Percentiles rank a stretch among this genome's conserved stretches.
Conservation (phyloP, 495 filamentous ascomycete species). For the Talaromyces stipitatus region DNA sequence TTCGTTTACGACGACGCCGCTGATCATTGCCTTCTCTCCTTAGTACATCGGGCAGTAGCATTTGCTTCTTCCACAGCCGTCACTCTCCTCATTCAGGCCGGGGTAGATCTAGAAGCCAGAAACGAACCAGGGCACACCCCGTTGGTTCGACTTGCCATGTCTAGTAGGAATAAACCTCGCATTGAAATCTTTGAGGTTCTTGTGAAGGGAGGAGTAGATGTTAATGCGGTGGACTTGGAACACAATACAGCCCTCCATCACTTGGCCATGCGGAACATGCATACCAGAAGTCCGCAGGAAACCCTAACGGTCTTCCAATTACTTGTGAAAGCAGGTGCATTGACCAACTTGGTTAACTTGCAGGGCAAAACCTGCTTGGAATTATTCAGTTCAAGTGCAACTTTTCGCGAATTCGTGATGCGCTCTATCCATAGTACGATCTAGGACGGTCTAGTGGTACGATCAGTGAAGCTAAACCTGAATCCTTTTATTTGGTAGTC, state of each 20-base stretch:
- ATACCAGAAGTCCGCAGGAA: not conserved
- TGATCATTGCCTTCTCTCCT: not conserved
- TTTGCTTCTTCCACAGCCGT: not conserved
- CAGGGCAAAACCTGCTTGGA: constrained; percentile 6
- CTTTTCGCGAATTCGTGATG: constrained; percentile 1
- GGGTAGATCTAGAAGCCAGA: constrained; percentile 1
- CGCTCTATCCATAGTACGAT: constrained; percentile 4
- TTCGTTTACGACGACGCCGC: not conserved
- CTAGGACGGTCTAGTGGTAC: not conserved
- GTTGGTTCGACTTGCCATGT: not conserved
- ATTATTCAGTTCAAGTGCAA: constrained; percentile 4
- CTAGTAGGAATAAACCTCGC: not conserved
- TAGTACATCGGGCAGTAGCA: not conserved
- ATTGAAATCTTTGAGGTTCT: not conserved
- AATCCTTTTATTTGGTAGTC: constrained; percentile 2
- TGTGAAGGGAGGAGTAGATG: constrained; percentile 3
- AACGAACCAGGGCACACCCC: not conserved
- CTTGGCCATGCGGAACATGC: constrained; percentile 1
- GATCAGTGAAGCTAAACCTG: constrained; percentile 1
- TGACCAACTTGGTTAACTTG: constrained; percentile 4
- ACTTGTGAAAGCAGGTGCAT: constrained; percentile 3
- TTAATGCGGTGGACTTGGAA: constrained; percentile 2
- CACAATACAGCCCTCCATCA: constrained; percentile 5
- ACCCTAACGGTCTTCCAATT: not conserved
- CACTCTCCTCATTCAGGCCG: constrained; percentile 3